Base-by-base conservation (phyloP, 345 rosid genomes). In the Raphanus sativus region DNA sequence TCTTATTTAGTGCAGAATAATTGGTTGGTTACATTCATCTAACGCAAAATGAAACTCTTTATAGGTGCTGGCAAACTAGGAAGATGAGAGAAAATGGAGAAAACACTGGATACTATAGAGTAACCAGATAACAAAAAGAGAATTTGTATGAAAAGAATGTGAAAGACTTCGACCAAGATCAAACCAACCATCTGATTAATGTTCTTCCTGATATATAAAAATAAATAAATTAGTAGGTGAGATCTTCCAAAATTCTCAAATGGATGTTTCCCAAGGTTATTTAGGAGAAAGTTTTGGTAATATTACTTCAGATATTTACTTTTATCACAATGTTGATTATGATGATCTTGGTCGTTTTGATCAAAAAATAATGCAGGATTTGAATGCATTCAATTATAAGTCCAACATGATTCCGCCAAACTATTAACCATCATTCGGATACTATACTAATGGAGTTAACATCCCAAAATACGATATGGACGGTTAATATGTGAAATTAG, bases 91-190 rank as follows among this genome's bases (percentile, higher is more conserved):
- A 70, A 78, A 71, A 70, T 2, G 0, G 84, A 84, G 0, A 78
- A 80, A 32, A 77, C 66, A 63, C 73, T 89, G 4, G 80, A 76
- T 4, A 2, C 3, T 13, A 24, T 82, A 34, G 75, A 64, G 75
- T 72, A 65, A 67, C 9, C 1, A 74, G 75, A 34, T 50, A 74
- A 34, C 34, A 21, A 17, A 1, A 4, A 21, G 78, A 69, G 48
- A 64, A 67, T 5, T 85, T 89, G 89, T 91, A 87, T 89, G 83
- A 85, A 40, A 73, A 82, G 90, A 90, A 92, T 6, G 40, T 80
- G 2, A 81, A 81, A 0, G 83, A 85, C 1, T 80, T 88, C 4
- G 67, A 62, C 26, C 0, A 63, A 28, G 11, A 50, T 2, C 80
- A 88, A 80, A 84, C 86, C 2, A 60, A 80, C 45, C 76, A 69